A percentile compares a stretch with the other conserved stretches of the same genome.
These are phyloP conservation scores for Suillus hirtellus DNA, from an alignment of 768 basidiomycete genomes.

Conservation along the genomic window DNA sequence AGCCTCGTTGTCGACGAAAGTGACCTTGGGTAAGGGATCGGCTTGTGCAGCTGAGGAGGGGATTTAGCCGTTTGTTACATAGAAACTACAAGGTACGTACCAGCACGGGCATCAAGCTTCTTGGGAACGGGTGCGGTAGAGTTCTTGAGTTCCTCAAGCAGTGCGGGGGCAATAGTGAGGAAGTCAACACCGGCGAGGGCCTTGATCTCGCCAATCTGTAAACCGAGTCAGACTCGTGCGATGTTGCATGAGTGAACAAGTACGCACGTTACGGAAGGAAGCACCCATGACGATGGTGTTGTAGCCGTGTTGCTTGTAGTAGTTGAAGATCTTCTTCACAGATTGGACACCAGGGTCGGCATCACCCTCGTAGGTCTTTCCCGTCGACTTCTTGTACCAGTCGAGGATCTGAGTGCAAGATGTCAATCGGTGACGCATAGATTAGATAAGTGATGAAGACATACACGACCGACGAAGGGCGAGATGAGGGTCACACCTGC, in stretches of 20 bases:
- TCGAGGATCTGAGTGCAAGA: conserved; percentile 76
- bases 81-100: conserved; percentile 22
- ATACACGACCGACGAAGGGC: conserved; percentile 96
- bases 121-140: conserved; percentile 77
- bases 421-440: conserved; percentile 13
- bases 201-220: conserved; percentile 86
- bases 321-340: conserved; percentile 97
- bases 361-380: conserved; percentile 86
- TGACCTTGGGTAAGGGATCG: conserved; percentile 73
- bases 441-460: conserved; percentile 31
- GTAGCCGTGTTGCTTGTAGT: conserved; percentile 98
- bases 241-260: conserved; percentile 8
- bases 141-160: conserved; percentile 92
- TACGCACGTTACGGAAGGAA: conserved; percentile 93
- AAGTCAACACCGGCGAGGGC: conserved; percentile 96
- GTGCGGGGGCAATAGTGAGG: conserved; percentile 88
- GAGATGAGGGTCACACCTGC: conserved; percentile 98
- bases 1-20: conserved; percentile 88
- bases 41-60: conserved; percentile 46
- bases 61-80: not conserved
- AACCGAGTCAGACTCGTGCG: conserved; percentile 10
- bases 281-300: conserved; percentile 99
- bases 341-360: conserved; percentile 95
- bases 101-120: conserved; percentile 69
- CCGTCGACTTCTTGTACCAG: conserved; percentile 95